Evolutionary conservation across 2,329 filamentous ascomycete species (phyloP), one percentile per base, ranked within the genome.

Genomic region (Chaetothyriales sp.): DNA sequence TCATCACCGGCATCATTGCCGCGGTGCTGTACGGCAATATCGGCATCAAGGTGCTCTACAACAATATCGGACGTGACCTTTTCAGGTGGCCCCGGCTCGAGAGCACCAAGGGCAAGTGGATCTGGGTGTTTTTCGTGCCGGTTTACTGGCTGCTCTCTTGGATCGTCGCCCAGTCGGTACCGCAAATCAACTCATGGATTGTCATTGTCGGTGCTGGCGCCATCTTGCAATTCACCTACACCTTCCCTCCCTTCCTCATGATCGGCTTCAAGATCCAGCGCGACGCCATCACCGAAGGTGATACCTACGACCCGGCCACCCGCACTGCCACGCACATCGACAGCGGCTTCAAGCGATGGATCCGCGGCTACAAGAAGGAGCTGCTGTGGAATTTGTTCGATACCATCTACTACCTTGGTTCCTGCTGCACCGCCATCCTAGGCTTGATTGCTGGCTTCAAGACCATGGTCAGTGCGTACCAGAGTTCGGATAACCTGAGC

Each of bases 171-270:
- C 69, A 68, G 7, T 67, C 70, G 1, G 67, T 74, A 44, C 72
- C 73, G 1, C 66, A 73, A 48, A 68, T 67, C 53, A 65, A 65
- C 43, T 62, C 64, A 1, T 64, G 68, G 47, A 62, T 65, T 20
- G 61, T 63, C 25, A 61, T 75, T 5, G 68, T 75, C 9, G 66
- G 67, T 1, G 71, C 73, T 0, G 61, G 68, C 1, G 70, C 67
- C 59, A 67, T 74, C 18, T 51, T 75, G 48, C 70, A 74, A 43
- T 68, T 75, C 58, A 71, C 66, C 10, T 75, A 75, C 58, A 71
- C 71, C 0, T 66, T 74, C 51, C 73, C 73, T 15, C 63, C 63
- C 8, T 51, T 63, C 44, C 50, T 65, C 19, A 52, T 57, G 28
- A 47, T 65, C n/a, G 63, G 62, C 1, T 64, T 60, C 57, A 62